phyloP scores from a whole-genome alignment of 129 eudicot genomes.

The Lactuca saligna region DNA sequence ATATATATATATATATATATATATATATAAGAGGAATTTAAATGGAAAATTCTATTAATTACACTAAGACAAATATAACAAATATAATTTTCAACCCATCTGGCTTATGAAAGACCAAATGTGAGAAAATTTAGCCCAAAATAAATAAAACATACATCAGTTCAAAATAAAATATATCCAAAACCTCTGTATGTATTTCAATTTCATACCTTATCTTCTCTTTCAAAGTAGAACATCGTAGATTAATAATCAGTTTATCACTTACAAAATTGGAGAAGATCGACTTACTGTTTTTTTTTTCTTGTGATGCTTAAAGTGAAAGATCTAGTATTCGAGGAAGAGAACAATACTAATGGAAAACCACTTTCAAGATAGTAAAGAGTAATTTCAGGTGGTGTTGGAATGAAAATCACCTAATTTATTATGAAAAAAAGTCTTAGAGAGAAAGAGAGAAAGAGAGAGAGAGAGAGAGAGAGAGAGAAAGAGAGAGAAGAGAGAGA shows the following conservation, averaged over 20 bases:
- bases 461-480: no score
- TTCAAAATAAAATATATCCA: not conserved
- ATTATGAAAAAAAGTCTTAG: constrained; percentile 47
- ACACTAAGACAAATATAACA: no score
- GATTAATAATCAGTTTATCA: not conserved
- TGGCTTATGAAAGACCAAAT: constrained; percentile 20
- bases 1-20: no score
- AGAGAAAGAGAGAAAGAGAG: constrained; percentile 27
- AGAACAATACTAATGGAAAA: constrained; percentile 32
- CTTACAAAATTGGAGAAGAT: not conserved
- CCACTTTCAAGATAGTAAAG: constrained; percentile 20
- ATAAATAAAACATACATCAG: not conserved
- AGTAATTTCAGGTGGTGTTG: constrained; percentile 30
- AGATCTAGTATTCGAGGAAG: constrained; percentile 24
- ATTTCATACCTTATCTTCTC: constrained; percentile 13
- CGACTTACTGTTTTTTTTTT: constrained; percentile 23
- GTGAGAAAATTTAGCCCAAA: constrained; percentile 13
- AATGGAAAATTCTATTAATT: no score
- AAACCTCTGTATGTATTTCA: constrained; percentile 12
- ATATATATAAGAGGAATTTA: no score
- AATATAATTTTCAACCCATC: constrained; percentile 24
- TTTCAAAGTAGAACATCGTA: not conserved
- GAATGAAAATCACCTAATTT: constrained; percentile 32
- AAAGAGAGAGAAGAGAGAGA: no score
- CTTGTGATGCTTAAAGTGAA: constrained; percentile 11